Evolutionary conservation across 177 flowering plant genomes (phyloP), one percentile per base, ranked within the genome.

Genomic region (Vitis hybrid): DNA sequence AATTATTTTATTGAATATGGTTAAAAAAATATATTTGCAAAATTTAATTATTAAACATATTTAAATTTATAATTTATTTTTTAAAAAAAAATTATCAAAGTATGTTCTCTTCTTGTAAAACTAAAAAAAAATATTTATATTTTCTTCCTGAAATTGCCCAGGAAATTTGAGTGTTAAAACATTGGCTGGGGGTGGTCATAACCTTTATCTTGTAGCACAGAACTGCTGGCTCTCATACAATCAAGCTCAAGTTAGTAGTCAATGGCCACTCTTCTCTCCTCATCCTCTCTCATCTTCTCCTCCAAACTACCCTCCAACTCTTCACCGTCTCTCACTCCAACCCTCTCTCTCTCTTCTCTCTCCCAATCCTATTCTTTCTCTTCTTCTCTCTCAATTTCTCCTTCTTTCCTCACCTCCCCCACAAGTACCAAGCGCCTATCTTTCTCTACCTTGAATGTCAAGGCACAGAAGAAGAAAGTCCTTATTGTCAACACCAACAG

Each of bases 401-500:
- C 77, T 56, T 72, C 83, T 74, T 68, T 78, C 65, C 66, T 63
- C 14, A 12, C 70, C 56, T 66, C 55, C 73, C 71, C 80, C 7
- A 12, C 62, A 56, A 66, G 35, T n/a, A 68, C 81, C 13, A 78
- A 62, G 32, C 70, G 70, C 61, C 59, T 4, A 6, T 61, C 70
- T 66, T 30, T 52, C 30, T 70, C 82, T 52, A 66, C 86, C 35
- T 86, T 88, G 67, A 70, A 59, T 3, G 78, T 91, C 55, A 79
- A 65, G 70, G 97, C 73, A 13, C 86, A 80, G 77, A 91, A 94
- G 85, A 95, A 91, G 83, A 91, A 87, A 66, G 98, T 95, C 50
- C 91, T 95, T 18, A 90, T 95, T 56, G 84, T 95, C 21, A 95
- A 93, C 74, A 84, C 99, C 14, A 86, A 93, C 87, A 87, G 95